These are phyloP conservation scores for Hymenoscyphus fructigenus DNA, from an alignment of 2,329 filamentous ascomycete genomes.

Conservation along the genomic window DNA sequence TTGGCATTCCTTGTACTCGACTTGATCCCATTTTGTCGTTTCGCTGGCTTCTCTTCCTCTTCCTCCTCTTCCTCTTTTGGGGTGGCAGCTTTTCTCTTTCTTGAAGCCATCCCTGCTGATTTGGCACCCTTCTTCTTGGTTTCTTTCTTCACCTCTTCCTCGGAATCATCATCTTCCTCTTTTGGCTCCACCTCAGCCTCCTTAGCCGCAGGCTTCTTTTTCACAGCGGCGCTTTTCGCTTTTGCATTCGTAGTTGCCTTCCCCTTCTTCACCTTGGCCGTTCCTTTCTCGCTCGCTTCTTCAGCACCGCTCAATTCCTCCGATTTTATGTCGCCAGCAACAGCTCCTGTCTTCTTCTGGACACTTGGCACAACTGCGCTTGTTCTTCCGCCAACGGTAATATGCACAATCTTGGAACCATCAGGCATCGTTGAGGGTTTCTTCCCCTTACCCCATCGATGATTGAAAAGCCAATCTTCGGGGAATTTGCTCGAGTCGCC, in stretches of 20 bases:
- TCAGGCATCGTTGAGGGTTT: conserved; percentile 73
- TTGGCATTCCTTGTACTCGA: neutral
- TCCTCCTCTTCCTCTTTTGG: neutral
- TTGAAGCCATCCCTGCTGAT: neutral
- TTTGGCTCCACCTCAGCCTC: conserved; percentile 7
- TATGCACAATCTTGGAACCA: conserved; percentile 79
- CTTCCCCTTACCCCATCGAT: conserved; percentile 88
- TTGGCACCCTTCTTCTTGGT: neutral
- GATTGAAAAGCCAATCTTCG: conserved; percentile 80
- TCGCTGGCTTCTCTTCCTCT: neutral
- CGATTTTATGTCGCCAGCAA: conserved; percentile 23
- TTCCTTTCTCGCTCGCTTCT: neutral
- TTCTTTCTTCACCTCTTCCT: neutral
- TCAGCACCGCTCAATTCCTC: conserved; percentile 5
- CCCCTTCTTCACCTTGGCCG: neutral
- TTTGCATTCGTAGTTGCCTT: conserved; percentile 11
- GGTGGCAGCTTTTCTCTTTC: neutral
- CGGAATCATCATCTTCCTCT: neutral
- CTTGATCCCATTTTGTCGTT: neutral
- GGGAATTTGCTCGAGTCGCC: conserved; percentile 85
- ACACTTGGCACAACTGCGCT: conserved; percentile 83
- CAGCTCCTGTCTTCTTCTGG: conserved; percentile 68
- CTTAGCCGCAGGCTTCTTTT: neutral
- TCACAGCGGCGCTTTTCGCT: conserved; percentile 6
- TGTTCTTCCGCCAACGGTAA: conserved; percentile 88